These are phyloP conservation scores for Cryptococcus depauperatus DNA, from an alignment of 1,284 basidiomycete genomes.

Conservation along the genomic window DNA sequence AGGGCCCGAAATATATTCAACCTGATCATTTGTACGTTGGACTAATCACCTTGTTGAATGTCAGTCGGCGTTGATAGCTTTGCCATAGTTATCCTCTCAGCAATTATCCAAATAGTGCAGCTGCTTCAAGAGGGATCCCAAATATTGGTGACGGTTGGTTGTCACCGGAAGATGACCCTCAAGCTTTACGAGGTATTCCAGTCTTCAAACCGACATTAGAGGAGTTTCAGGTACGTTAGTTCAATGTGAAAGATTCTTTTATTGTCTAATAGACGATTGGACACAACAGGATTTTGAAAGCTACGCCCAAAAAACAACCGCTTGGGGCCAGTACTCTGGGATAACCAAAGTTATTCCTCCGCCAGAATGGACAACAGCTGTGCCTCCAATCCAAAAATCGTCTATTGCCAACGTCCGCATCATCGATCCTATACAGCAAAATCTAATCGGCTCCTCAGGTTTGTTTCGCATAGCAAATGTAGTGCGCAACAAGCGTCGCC, in stretches of 20 bases:
- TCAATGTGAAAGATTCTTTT: no score
- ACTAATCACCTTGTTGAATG: not conserved
- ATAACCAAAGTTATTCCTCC: conserved; percentile 93
- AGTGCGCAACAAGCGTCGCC: conserved; percentile 61
- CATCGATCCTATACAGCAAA: conserved; percentile 80
- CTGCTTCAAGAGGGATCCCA: conserved; percentile 7
- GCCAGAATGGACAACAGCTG: conserved; percentile 69
- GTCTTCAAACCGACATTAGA: conserved; percentile 86
- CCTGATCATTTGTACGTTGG: conserved; percentile 18
- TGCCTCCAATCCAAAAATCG: conserved; percentile 61
- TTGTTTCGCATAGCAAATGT: conserved; percentile 86
- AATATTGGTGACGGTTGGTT: conserved; percentile 24
- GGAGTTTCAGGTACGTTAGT: conserved; percentile 55
- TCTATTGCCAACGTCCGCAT: conserved; percentile 61
- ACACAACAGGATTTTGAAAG: conserved; percentile 63
- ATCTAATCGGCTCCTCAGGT: conserved; percentile 75
- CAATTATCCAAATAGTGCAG: conserved; percentile 17
- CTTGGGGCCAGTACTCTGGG: conserved; percentile 78
- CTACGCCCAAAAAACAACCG: conserved; percentile 74
- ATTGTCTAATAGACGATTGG: conserved; percentile 2
- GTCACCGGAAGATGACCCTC: conserved; percentile 68
- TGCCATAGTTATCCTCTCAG: conserved; percentile 19
- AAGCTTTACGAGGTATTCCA: conserved; percentile 80
- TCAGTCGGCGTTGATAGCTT: not conserved
- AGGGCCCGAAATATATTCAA: conserved; percentile 13